These are phyloP conservation scores for Colletotrichum caudatum DNA, from an alignment of 2,329 filamentous ascomycete species.

Conservation along the genomic window DNA sequence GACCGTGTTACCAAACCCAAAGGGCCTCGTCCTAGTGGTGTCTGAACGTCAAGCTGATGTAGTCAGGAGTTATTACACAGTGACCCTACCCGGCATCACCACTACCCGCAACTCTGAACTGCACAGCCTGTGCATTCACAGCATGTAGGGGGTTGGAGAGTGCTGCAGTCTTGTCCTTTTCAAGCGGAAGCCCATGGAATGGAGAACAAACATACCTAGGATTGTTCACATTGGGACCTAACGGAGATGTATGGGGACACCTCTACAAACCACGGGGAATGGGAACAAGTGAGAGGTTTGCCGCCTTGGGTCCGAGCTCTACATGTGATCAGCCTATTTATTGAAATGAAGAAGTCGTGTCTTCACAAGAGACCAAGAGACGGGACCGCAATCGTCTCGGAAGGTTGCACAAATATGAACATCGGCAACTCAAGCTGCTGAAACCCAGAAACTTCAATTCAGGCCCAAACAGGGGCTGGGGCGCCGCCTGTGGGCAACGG, in stretches of 20 bases:
- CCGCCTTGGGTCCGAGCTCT: neutral
- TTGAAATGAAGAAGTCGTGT: neutral
- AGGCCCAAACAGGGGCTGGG: constrained; percentile 12
- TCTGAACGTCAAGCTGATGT: neutral
- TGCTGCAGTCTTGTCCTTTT: neutral
- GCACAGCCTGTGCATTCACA: neutral
- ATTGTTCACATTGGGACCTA: neutral
- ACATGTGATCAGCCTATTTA: neutral
- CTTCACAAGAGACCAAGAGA: neutral
- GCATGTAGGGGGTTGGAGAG: neutral
- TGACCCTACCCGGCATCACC: neutral
- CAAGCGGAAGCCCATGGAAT: neutral
- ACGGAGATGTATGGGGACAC: neutral
- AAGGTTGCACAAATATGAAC: neutral
- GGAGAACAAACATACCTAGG: neutral
- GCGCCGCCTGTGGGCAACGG: constrained; percentile 13
- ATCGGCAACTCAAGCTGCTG: neutral
- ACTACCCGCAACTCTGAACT: neutral
- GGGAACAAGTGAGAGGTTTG: neutral
- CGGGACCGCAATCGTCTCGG: neutral
- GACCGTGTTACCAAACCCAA: neutral
- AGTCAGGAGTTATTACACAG: neutral
- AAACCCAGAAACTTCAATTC: constrained; percentile 30
- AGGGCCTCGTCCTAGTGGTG: neutral
- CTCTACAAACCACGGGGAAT: neutral